Base-by-base conservation (phyloP, 352 stramenopile species). In the Phytopythium aichiense region DNA sequence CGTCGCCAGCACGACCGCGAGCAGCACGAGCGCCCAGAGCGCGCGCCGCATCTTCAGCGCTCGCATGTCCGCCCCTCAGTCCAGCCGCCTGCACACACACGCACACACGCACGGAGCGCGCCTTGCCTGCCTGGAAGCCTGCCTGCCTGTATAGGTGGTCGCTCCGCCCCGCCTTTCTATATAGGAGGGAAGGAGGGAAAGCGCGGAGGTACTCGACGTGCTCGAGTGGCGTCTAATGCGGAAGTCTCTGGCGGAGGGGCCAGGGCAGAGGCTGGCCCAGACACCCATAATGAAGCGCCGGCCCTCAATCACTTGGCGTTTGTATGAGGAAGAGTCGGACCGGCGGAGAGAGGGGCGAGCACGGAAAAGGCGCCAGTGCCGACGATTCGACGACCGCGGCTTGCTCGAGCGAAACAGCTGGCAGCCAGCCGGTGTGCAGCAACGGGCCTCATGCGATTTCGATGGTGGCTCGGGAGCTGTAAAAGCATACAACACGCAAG, bases 221-320 rank as follows among this genome's bases (percentile, higher is more conserved):
- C 35, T 22, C 54, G 54, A 50, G 54, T 59, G 35, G 35, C 22
- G 54, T 59, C 54, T n/a, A 50, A 59, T 51, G 54, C 35, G 11
- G 31, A 59, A 59, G 54, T 59, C 37, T 7, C 16, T 38, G 33
- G n/a, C 5, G 0, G 7, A 15, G 37, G 30, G 22, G 28, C 42
- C 16, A 42, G 23, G 50, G 25, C 3, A 20, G 23, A 22, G 48
- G 33, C 11, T 38, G 33, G 11, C 7, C 1, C 33, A 9, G 33
- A 38, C 11, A 48, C n/a, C 8, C n/a, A 12, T 18, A 45, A 45
- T 18, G 15, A 20, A 45, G 20, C 2, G 22, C 45, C 31, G 45
- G 45, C n/a, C 45, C 20, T 25, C 23, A 22, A 31, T 52, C n/a
- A 52, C 46, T 52, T 52, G 46, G 23, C 13, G 22, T 52, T 52